Evolutionary conservation across 169 alveolate species (phyloP).

Genomic region (Eimeria praecox): DNA sequence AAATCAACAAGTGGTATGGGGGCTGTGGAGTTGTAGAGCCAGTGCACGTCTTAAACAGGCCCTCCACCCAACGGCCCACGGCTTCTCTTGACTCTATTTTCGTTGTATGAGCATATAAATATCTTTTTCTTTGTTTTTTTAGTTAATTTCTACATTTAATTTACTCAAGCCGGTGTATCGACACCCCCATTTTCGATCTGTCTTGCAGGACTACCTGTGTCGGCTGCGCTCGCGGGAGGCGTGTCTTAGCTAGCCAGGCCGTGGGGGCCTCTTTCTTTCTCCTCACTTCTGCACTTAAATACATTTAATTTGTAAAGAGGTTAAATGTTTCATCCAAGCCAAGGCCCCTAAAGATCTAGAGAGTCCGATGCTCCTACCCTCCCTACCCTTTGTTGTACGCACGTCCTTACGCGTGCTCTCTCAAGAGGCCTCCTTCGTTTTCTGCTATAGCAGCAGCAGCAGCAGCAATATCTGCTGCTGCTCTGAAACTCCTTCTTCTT

Average conservation of each 20-base stretch:
- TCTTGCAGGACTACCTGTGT: constrained; percentile 41
- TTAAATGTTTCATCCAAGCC: constrained; percentile 45
- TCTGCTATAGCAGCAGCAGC: background rate
- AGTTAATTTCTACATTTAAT: background rate
- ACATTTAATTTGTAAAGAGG: background rate
- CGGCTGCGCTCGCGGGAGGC: constrained; percentile 74
- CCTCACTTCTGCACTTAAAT: constrained; percentile 1
- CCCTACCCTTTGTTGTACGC: background rate
- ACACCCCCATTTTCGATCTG: background rate
- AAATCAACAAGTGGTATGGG: constrained; percentile 6
- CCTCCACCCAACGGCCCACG: constrained; percentile 48
- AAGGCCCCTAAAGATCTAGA: background rate
- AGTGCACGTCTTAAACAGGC: constrained; percentile 3
- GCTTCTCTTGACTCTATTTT: background rate
- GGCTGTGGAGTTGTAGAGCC: constrained; percentile 32
- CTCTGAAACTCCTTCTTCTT: background rate
- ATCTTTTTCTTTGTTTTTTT: background rate
- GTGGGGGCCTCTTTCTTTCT: constrained; percentile 18
- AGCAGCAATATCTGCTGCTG: background rate
- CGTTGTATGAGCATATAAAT: background rate
- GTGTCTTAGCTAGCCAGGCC: constrained; percentile 71
- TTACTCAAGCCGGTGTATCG: background rate
- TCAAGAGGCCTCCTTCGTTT: background rate
- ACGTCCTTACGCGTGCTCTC: constrained; percentile 3
- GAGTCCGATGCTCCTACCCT: constrained; percentile 24